Percentiles rank a stretch among this genome's conserved stretches.
Evolutionary conservation across 2,329 filamentous ascomycete genomes (phyloP).

Genomic region (Chrysosporium queenslandicum): DNA sequence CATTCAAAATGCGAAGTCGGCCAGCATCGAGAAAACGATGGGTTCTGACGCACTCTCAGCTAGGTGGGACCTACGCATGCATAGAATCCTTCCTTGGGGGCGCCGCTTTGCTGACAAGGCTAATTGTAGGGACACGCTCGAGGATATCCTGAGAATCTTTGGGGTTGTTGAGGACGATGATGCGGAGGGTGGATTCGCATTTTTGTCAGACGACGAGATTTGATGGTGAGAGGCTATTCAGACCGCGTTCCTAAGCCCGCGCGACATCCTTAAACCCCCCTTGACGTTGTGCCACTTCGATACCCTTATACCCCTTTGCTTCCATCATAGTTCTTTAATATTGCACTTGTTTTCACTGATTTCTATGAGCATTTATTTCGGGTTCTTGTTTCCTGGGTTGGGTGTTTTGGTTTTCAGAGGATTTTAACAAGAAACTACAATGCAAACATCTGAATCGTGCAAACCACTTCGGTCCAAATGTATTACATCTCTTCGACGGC

Average conservation of each 20-base stretch:
- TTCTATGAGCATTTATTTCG: background rate
- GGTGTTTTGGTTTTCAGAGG: background rate
- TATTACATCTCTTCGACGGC: slow-evolving; percentile 53
- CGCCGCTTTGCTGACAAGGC: background rate
- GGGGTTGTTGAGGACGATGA: slow-evolving; percentile 10
- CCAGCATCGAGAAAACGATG: slow-evolving; percentile 21
- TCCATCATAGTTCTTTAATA: background rate
- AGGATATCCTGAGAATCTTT: slow-evolving; percentile 13
- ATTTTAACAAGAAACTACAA: background rate
- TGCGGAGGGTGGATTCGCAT: slow-evolving; percentile 10
- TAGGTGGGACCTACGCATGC: slow-evolving; percentile 1
- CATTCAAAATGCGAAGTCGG: slow-evolving; percentile 48
- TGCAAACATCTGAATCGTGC: background rate
- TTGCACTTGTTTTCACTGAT: background rate
- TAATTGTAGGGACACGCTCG: slow-evolving; percentile 12
- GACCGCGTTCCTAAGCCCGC: background rate
- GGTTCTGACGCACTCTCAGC: slow-evolving; percentile 18
- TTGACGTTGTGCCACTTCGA: background rate
- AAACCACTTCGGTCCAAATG: background rate
- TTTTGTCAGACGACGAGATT: slow-evolving; percentile 2
- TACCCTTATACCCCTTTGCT: background rate
- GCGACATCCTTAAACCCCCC: background rate
- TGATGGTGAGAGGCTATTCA: background rate
- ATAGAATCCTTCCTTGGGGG: background rate
- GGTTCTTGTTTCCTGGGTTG: background rate